These are phyloP conservation scores for Pterocarpus santalinus DNA, from an alignment of 306 rosid genomes.

Conservation along the genomic window DNA sequence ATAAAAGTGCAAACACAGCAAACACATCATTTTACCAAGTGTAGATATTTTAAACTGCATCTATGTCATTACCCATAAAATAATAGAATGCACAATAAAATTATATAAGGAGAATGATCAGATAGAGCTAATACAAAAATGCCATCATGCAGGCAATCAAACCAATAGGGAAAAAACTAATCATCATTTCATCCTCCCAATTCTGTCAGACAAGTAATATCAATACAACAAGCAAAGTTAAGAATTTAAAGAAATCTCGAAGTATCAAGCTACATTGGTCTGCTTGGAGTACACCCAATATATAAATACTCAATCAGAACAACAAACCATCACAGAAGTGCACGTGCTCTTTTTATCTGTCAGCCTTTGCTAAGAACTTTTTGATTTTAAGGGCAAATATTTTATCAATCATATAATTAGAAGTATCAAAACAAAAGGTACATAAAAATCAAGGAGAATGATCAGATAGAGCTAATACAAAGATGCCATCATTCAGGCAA, in stretches of 20 bases:
- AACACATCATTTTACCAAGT: not conserved
- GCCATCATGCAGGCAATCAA: constrained; percentile 56
- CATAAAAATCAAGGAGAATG: constrained; percentile 38
- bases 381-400: not conserved
- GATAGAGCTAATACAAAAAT: constrained; percentile 53
- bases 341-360: not conserved
- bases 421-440: not conserved
- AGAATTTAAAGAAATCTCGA: not conserved
- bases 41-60: not conserved
- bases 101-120: constrained; percentile 47
- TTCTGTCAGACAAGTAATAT: not conserved
- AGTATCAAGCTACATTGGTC: not conserved
- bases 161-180: constrained; percentile 52
- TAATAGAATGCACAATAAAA: not conserved
- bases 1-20: too few species aligned
- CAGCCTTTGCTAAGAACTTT: not conserved
- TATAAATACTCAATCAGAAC: too few species aligned
- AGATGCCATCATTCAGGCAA: constrained; percentile 51
- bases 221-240: not conserved
- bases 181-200: constrained; percentile 57
- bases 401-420: too few species aligned
- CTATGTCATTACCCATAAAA: not conserved
- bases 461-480: constrained; percentile 57
- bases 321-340: not conserved
- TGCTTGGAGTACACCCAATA: not conserved